Evolutionary conservation across 768 basidiomycete species (phyloP).

Genomic region (Candolleomyces eurysporus): DNA sequence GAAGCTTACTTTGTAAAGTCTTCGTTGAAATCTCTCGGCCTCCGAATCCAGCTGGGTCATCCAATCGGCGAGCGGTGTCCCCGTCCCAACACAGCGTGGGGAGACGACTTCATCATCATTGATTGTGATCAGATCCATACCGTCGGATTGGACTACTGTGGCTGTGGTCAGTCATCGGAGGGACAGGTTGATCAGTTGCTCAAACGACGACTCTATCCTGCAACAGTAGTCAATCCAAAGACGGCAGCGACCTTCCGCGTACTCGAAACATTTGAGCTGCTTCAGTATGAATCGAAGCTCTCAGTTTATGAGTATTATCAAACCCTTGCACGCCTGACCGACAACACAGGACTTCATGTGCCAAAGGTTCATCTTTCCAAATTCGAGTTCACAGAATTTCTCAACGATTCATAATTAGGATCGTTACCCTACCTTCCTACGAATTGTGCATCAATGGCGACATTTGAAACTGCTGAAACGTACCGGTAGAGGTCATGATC

Average conservation of each 20-base stretch:
- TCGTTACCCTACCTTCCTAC: slow-evolving; percentile 25
- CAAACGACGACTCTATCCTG: not conserved
- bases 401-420: slow-evolving; percentile 18
- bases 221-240: not conserved
- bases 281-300: slow-evolving; percentile 19
- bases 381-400: too few species aligned
- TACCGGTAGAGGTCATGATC: slow-evolving; percentile 21
- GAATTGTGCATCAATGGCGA: slow-evolving; percentile 20
- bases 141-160: not conserved
- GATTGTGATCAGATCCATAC: not conserved
- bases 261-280: not conserved
- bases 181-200: not conserved
- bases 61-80: not conserved
- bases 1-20: not conserved
- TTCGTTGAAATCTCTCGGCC: not conserved
- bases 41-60: not conserved
- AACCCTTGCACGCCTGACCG: slow-evolving; percentile 17
- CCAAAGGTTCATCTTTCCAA: slow-evolving; percentile 9
- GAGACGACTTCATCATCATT: not conserved
- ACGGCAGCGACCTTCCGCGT: not conserved
- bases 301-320: slow-evolving; percentile 26
- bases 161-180: not conserved
- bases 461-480: slow-evolving; percentile 23
- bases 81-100: not conserved
- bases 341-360: slow-evolving; percentile 20